Percentiles rank a stretch among this genome's conserved stretches.
Conservation (phyloP, 108 stramenopile genomes). For the Cyclostephanos tholiformis region DNA sequence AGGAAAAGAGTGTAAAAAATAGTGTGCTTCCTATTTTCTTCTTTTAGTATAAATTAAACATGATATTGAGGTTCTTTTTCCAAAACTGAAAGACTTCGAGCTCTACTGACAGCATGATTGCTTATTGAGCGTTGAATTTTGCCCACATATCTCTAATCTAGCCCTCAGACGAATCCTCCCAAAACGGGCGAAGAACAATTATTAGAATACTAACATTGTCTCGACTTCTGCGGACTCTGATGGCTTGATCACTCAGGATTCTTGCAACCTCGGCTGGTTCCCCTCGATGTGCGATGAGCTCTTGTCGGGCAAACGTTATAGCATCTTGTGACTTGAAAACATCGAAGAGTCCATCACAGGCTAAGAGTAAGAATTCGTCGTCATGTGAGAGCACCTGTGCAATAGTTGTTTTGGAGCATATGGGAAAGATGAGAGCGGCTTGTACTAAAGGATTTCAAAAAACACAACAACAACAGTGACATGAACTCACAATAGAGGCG, state of each 20-base stretch:
- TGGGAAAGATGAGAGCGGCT: not conserved
- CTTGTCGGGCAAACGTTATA: constrained; percentile 86
- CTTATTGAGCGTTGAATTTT: not conserved
- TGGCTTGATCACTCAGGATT: constrained; percentile 91
- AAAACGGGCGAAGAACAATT: constrained; percentile 88
- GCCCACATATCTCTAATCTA: not conserved
- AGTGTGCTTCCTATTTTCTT: no score
- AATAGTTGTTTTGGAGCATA: not conserved
- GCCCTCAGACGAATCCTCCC: constrained; percentile 60
- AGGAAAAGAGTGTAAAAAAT: no score
- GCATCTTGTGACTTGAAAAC: constrained; percentile 96
- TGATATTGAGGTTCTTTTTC: no score
- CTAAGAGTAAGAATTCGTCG: constrained; percentile 95
- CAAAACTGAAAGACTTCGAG: no score
- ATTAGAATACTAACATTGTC: constrained; percentile 95
- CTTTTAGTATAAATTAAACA: no score
- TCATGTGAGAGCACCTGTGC: constrained; percentile 80
- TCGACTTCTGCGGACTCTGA: constrained; percentile 89
- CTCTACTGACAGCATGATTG: no score
- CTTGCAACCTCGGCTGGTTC: constrained; percentile 91
- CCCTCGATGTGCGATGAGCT: constrained; percentile 84
- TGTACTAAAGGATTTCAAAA: not conserved
- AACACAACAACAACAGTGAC: not conserved
- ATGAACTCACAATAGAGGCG: constrained; percentile 84
- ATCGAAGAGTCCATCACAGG: constrained; percentile 98